These are phyloP conservation scores for Pseudopyrenochaeta lycopersici DNA, from an alignment of 2,329 filamentous ascomycete genomes.

Conservation along the genomic window DNA sequence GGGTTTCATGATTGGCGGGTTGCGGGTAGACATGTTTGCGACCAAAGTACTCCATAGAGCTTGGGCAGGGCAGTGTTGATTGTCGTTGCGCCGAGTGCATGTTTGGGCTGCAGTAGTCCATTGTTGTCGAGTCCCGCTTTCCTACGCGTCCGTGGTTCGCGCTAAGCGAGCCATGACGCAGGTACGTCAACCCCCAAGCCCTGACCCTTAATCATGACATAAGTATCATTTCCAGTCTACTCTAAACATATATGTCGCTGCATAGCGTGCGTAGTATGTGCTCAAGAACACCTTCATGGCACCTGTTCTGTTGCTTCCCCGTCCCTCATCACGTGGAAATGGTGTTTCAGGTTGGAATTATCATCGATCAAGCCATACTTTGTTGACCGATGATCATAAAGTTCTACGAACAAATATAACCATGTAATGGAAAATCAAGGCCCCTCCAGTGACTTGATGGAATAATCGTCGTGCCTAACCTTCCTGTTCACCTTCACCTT, in stretches of 20 bases:
- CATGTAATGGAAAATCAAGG: too few species aligned
- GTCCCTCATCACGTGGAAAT: too few species aligned
- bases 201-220: background rate
- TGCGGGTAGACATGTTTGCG: constrained; percentile 46
- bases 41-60: constrained; percentile 35
- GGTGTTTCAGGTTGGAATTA: too few species aligned
- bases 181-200: background rate
- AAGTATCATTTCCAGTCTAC: background rate
- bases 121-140: constrained; percentile 26
- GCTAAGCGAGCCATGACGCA: constrained; percentile 30
- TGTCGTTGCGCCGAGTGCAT: constrained; percentile 24
- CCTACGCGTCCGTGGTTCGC: constrained; percentile 17
- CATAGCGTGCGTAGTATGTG: too few species aligned
- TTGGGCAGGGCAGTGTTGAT: constrained; percentile 21
- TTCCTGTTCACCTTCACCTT: background rate
- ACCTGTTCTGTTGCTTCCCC: too few species aligned
- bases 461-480: background rate
- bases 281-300: too few species aligned
- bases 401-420: too few species aligned
- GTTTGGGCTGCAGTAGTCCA: constrained; percentile 28
- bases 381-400: too few species aligned
- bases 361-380: too few species aligned
- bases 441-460: too few species aligned
- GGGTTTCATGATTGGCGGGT: constrained; percentile 39
- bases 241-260: background rate